A percentile compares a stretch with the other conserved stretches of the same genome.
These are phyloP conservation scores for Xerocomus brunneocitrinus DNA, from an alignment of 768 basidiomycete genomes.

Conservation along the genomic window DNA sequence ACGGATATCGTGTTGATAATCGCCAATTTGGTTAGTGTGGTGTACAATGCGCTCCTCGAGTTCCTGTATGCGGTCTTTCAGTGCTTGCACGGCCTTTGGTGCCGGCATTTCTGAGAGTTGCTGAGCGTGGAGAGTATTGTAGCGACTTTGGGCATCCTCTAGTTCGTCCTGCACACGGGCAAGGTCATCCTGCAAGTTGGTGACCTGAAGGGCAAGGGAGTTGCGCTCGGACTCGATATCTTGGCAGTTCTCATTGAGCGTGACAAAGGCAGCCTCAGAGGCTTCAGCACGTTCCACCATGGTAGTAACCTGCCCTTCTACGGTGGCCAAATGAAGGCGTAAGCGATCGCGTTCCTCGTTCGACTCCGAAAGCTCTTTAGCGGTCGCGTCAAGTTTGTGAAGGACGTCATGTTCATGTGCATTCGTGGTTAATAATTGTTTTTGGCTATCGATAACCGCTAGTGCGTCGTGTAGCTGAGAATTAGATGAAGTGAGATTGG, in stretches of 20 bases:
- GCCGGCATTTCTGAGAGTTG: constrained; percentile 63
- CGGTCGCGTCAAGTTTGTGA: constrained; percentile 30
- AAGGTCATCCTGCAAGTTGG: constrained; percentile 61
- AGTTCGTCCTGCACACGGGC: constrained; percentile 49
- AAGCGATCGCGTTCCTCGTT: constrained; percentile 17
- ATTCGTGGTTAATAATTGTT: constrained; percentile 9
- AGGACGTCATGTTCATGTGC: constrained; percentile 23
- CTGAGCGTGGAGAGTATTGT: constrained; percentile 57
- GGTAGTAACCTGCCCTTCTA: constrained; percentile 31
- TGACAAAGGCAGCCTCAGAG: constrained; percentile 35
- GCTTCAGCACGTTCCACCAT: constrained; percentile 31
- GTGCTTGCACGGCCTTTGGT: constrained; percentile 47
- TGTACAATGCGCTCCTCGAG: constrained; percentile 61
- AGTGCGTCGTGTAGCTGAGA: constrained; percentile 15
- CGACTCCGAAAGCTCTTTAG: constrained; percentile 35
- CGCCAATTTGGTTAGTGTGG: constrained; percentile 68
- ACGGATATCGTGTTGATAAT: constrained; percentile 75
- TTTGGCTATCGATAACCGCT: constrained; percentile 18
- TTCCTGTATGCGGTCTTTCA: constrained; percentile 64
- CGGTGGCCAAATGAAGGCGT: constrained; percentile 32
- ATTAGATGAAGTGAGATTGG: constrained; percentile 14
- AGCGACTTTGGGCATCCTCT: constrained; percentile 53
- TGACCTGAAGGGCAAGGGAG: constrained; percentile 58
- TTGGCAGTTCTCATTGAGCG: constrained; percentile 45
- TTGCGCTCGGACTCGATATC: constrained; percentile 62